phyloP scores from a whole-genome alignment of 257 asterid genomes.

The Coffea canephora region DNA sequence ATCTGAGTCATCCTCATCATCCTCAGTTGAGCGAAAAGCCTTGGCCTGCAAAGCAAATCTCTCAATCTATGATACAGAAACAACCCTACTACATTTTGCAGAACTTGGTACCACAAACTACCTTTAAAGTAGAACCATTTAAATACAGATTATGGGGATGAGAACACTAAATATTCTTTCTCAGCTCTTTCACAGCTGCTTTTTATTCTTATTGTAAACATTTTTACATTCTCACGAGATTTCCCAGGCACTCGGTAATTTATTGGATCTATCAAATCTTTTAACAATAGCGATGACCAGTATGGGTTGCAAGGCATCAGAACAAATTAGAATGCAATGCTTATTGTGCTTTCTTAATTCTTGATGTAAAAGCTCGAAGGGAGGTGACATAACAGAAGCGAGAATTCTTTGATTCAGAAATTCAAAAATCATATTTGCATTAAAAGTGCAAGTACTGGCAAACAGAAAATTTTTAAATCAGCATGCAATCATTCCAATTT shows the following conservation, averaged over 20 bases:
- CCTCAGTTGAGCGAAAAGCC: conserved; percentile 68
- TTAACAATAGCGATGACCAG: background rate
- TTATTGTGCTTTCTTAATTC: background rate
- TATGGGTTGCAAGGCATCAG: background rate
- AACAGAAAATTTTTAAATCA: background rate
- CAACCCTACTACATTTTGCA: background rate
- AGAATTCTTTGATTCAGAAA: background rate
- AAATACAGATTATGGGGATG: background rate
- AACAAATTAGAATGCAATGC: background rate
- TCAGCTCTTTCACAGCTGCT: background rate
- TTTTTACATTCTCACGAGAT: background rate
- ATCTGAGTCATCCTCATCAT: conserved; percentile 66
- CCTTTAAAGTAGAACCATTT: background rate
- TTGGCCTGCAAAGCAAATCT: conserved; percentile 55
- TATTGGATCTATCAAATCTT: background rate
- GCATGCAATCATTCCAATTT: too few species aligned
- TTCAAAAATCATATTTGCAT: background rate
- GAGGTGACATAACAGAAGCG: background rate
- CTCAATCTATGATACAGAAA: background rate
- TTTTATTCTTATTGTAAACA: background rate
- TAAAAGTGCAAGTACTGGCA: background rate
- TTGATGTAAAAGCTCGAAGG: background rate
- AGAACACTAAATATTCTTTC: background rate
- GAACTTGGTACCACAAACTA: background rate
- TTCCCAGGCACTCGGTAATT: background rate